Evolutionary conservation across 495 filamentous ascomycete species (phyloP), one percentile per base, ranked within the genome.

Genomic region (Articulospora tetracladia): DNA sequence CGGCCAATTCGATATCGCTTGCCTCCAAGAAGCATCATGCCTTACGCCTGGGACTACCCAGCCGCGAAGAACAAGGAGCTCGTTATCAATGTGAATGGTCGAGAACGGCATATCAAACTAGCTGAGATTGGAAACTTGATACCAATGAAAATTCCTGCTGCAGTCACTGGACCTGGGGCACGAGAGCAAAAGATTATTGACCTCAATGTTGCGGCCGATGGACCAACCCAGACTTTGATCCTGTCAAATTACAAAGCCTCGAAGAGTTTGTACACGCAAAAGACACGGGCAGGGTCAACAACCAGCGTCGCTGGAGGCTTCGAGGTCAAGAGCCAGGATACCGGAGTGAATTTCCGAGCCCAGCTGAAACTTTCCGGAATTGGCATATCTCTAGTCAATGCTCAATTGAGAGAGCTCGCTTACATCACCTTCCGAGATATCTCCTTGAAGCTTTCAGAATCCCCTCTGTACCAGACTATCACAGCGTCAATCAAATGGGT

Each of bases 21-120:
- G 15, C 94, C 94, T 2, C 85, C 92, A 7, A 82, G 95, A 30
- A 97, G 93, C 71, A 96, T 98, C 73, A 98, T 98, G 94, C 93
- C 95, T 3, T 98, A 98, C 69, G 93, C 94, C 27, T 98, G 94
- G 94, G 95, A 98, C 70, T 98, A 94, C 74, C 94, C 94, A 1
- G 92, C 94, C 4, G 91, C 92, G n/a, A 97, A 96, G 73, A 88
- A 88, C 73, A 96, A 94, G 71, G 93, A 96, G 69, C 82, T 98
- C 32, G 83, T 96, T 46, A 80, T 98, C 68, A 86, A 75, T 41
- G 87, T 88, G 23, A 84, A 88, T 66, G 86, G 85, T 53, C 93
- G 88, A 70, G 89, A 93, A 64, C 81, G 93, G 47, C 90, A 94
- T 69, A 88, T 98, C 66, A 95, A 91, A 69, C 85, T 98, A 55